Conservation (phyloP, 306 rosid genomes). For the Citrullus mucosospermus region DNA sequence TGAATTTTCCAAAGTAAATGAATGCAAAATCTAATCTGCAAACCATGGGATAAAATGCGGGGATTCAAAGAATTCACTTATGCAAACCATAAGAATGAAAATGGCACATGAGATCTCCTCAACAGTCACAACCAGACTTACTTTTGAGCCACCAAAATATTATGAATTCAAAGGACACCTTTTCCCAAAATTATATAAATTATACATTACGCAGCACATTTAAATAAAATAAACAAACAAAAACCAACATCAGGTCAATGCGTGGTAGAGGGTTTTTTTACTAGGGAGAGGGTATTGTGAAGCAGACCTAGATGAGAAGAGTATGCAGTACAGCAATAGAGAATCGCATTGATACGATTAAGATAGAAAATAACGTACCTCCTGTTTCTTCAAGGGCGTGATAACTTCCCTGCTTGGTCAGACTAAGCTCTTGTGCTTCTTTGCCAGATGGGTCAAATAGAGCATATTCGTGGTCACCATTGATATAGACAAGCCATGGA, state of each 20-base stretch:
- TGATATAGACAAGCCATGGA: slow-evolving; percentile 46
- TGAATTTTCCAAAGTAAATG: neutral
- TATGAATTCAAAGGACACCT: neutral
- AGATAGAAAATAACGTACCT: slow-evolving; percentile 16
- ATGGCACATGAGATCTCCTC: neutral
- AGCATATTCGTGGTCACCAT: slow-evolving; percentile 64
- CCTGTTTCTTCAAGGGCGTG: slow-evolving; percentile 58
- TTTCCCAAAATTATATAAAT: neutral
- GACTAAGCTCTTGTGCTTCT: slow-evolving; percentile 29
- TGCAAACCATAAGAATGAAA: neutral
- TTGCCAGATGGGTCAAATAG: slow-evolving; percentile 53
- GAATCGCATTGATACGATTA: neutral
- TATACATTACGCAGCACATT: neutral
- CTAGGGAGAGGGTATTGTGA: neutral
- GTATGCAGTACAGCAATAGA: neutral
- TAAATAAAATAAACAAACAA: neutral
- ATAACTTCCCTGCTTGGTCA: slow-evolving; percentile 18
- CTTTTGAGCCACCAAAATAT: neutral
- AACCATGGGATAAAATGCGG: neutral
- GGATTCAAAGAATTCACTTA: neutral
- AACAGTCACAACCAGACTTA: neutral
- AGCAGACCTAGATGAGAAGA: neutral
- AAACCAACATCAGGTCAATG: neutral
- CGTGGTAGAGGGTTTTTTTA: neutral
- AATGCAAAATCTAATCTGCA: neutral